Evolutionary conservation across 441 rosid species (phyloP).

Genomic region (Aquilaria agallochum): DNA sequence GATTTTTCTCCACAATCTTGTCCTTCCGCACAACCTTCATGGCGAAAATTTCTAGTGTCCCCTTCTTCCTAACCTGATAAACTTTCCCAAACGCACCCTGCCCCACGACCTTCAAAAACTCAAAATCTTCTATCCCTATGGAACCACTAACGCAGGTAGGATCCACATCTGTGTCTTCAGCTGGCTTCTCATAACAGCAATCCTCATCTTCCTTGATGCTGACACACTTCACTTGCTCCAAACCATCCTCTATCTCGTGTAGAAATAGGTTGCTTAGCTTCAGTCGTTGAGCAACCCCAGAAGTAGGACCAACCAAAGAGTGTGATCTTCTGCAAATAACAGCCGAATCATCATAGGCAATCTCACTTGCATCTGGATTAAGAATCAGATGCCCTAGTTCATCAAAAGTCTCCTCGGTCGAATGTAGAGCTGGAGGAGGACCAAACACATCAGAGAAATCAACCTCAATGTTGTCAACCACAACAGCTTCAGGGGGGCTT

Average conservation of each 20-base stretch:
- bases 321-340: constrained; percentile 70
- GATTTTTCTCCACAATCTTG: constrained; percentile 79
- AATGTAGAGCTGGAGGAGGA: constrained; percentile 43
- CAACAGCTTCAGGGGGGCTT: constrained; percentile 36
- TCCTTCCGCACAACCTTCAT: constrained; percentile 98
- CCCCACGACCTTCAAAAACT: constrained; percentile 79
- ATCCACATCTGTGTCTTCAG: constrained; percentile 19
- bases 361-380: constrained; percentile 34
- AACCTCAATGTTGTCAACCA: constrained; percentile 56
- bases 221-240: constrained; percentile 37
- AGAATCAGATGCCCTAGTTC: constrained; percentile 20
- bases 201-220: constrained; percentile 32
- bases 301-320: constrained; percentile 81
- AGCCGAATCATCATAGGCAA: constrained; percentile 56
- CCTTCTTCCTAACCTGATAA: constrained; percentile 77
- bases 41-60: constrained; percentile 71
- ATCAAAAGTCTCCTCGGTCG: constrained; percentile 25
- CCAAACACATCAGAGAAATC: constrained; percentile 90
- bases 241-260: constrained; percentile 41
- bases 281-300: constrained; percentile 44
- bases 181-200: constrained; percentile 23
- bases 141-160: constrained; percentile 14
- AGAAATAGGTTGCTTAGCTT: constrained; percentile 58
- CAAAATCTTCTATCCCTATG: constrained; percentile 75
- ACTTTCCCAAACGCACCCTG: constrained; percentile 94